Base-by-base conservation (phyloP, 2,329 filamentous ascomycete genomes). In the Aspergillus oerlinghausenensis region DNA sequence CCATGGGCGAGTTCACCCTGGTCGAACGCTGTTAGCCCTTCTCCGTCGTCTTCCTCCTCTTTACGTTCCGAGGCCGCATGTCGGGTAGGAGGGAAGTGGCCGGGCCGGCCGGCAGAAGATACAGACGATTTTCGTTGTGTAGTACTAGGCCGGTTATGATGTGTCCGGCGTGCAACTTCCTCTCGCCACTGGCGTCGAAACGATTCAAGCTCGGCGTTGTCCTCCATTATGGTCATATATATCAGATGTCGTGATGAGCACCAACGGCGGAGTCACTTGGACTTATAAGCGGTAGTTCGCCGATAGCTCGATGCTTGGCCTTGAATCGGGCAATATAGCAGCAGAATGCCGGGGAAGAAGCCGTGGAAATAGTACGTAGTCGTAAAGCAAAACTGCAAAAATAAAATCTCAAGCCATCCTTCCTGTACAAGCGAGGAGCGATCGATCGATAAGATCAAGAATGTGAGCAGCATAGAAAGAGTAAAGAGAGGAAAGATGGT, bases 131-230 rank as follows among this genome's bases (percentile, higher is more conserved):
- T 55, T 3, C 60, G 42, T 19, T 64, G 55, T 5, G 59, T 51
- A 29, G 63, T 57, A 28, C 52, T 52, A 59, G 43, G 60, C 51
- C 49, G 52, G 32, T 21, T 57, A 14, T 51, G 59, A 32, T 64
- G 70, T 40, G 75, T 79, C 69, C 80, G 78, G 49, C 79, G 79
- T 17, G 78, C 76, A 6, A 96, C 88, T 71, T 97, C 92, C 64
- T 90, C 88, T 57, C 85, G 85, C 92, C 92, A 97, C 80, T 91
- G 83, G 68, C 85, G 83, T 63, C 93, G 87, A 76, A 97, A 97
- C 49, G 84, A 87, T 73, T 96, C 90, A 58, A 97, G 84, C 73
- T 96, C 92, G 51, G 87, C 81, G 70, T 84, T 81, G 63, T 77
- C 73, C 38, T 67, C 70, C 75, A 77, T 77, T 47, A 58, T 70